Evolutionary conservation across 768 basidiomycete genomes (phyloP).

Genomic region (Lactifluus piperatus): DNA sequence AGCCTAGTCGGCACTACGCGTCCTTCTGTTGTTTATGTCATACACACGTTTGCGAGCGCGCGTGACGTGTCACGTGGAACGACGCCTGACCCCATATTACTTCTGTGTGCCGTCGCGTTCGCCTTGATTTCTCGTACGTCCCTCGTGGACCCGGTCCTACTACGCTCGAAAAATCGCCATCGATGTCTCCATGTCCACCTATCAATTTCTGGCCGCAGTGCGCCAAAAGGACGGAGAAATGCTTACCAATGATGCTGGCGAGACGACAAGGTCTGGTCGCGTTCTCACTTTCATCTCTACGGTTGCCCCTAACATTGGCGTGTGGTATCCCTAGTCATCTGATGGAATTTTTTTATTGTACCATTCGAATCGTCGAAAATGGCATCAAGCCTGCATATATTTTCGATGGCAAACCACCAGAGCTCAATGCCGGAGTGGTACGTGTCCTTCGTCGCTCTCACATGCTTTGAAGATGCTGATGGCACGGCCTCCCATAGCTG

Average conservation of each 20-base stretch:
- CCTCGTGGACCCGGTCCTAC: too few relatives aligned
- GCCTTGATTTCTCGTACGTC: too few relatives aligned
- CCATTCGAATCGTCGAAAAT: constrained; percentile 95
- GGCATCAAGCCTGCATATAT: constrained; percentile 98
- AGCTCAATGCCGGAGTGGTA: constrained; percentile 96
- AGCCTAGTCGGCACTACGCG: too few relatives aligned
- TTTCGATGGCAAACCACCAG: constrained; percentile 97
- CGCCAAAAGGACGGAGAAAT: constrained; percentile 94
- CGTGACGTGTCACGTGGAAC: too few relatives aligned
- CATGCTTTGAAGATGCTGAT: background rate
- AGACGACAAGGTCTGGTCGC: constrained; percentile 66
- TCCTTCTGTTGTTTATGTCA: too few relatives aligned
- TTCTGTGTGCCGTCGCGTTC: too few relatives aligned
- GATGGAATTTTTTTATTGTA: constrained; percentile 98
- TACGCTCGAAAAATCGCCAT: constrained; percentile 97
- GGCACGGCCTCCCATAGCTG: constrained; percentile 42
- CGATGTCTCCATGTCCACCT: constrained; percentile 96
- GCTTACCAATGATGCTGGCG: constrained; percentile 94
- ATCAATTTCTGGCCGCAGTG: constrained; percentile 98
- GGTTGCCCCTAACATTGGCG: background rate
- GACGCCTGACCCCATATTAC: too few relatives aligned
- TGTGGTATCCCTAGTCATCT: constrained; percentile 52
- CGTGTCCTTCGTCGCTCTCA: constrained; percentile 19
- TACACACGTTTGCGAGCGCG: too few relatives aligned
- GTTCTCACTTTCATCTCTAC: background rate